Percentiles rank a stretch among this genome's conserved stretches.
phyloP scores from a whole-genome alignment of 345 rosid genomes.

The Sisymbrium altissimum region DNA sequence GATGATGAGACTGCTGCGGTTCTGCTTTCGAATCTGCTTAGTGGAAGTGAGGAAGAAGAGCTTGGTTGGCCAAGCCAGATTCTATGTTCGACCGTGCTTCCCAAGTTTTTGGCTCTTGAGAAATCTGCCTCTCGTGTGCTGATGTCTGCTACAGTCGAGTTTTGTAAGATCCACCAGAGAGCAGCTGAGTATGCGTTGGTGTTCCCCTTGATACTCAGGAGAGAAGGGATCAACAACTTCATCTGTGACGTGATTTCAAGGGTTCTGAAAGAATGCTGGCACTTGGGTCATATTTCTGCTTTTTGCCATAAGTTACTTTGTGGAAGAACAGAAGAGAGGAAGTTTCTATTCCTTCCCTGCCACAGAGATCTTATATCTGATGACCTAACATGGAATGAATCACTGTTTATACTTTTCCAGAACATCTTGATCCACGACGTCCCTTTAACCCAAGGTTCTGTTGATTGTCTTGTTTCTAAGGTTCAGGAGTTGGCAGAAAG shows the following conservation, averaged over 20 bases:
- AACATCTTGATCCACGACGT: slow-evolving; percentile 52
- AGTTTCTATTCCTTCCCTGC: slow-evolving; percentile 49
- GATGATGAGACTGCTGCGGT: slow-evolving; percentile 65
- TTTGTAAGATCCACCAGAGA: slow-evolving; percentile 61
- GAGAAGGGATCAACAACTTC: slow-evolving; percentile 57
- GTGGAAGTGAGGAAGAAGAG: slow-evolving; percentile 41
- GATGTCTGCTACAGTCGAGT: slow-evolving; percentile 47
- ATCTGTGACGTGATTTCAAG: slow-evolving; percentile 53
- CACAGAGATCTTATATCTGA: slow-evolving; percentile 48
- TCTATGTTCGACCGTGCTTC: slow-evolving; percentile 62
- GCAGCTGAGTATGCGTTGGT: slow-evolving; percentile 60
- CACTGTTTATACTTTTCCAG: slow-evolving; percentile 55
- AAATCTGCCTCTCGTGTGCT: slow-evolving; percentile 61
- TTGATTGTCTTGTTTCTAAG: slow-evolving; percentile 48
- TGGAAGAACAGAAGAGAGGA: slow-evolving; percentile 43
- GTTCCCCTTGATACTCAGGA: slow-evolving; percentile 52
- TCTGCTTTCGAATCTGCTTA: slow-evolving; percentile 47
- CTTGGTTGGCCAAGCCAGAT: slow-evolving; percentile 67
- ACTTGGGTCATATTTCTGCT: slow-evolving; percentile 69
- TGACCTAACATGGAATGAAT: slow-evolving; percentile 69
- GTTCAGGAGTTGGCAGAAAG: slow-evolving; percentile 38
- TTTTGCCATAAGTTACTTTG: slow-evolving; percentile 67
- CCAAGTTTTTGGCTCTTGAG: slow-evolving; percentile 58
- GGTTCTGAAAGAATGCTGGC: slow-evolving; percentile 68
- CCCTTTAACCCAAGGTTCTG: slow-evolving; percentile 55